Evolutionary conservation across 1,139 yeast genomes (phyloP).

Genomic region (Yamadazyma diddensiae): DNA sequence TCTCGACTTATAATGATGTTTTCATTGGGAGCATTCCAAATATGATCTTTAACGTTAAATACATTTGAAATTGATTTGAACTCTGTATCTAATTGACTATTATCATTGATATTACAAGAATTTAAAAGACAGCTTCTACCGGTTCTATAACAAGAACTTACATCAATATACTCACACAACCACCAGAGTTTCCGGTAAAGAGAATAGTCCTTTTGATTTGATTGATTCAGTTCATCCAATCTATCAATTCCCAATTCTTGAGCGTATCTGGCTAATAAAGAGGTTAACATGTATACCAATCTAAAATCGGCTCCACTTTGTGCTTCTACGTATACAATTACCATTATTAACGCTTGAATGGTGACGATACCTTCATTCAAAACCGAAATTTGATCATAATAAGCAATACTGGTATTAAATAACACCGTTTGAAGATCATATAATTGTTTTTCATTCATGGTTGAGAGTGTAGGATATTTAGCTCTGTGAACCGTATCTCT

Average conservation of each 20-base stretch:
- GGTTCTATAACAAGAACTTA: conserved; percentile 47
- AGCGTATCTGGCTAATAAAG: conserved; percentile 56
- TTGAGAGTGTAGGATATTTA: conserved; percentile 7
- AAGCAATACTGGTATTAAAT: conserved; percentile 38
- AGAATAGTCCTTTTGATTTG: not conserved
- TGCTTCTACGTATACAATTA: conserved; percentile 43
- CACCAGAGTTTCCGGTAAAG: conserved; percentile 51
- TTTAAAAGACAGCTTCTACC: conserved; percentile 60
- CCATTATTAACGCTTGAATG: conserved; percentile 45
- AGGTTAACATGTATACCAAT: conserved; percentile 38
- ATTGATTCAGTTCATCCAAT: conserved; percentile 10
- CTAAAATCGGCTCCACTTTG: conserved; percentile 39
- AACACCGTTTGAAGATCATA: conserved; percentile 22
- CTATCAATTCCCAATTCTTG: conserved; percentile 66
- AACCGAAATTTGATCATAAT: conserved; percentile 46
- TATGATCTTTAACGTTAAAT: conserved; percentile 2
- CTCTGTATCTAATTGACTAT: conserved; percentile 2
- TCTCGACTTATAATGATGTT: not conserved
- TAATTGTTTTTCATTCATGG: conserved; percentile 12
- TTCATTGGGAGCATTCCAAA: conserved; percentile 10
- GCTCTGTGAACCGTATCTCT: conserved; percentile 3
- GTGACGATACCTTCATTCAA: conserved; percentile 51
- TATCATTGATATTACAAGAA: conserved; percentile 40
- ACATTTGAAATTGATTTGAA: conserved; percentile 1
- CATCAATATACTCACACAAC: conserved; percentile 52